phyloP scores from a whole-genome alignment of 805 yeast genomes.

The Metschnikowia gelsemii region DNA sequence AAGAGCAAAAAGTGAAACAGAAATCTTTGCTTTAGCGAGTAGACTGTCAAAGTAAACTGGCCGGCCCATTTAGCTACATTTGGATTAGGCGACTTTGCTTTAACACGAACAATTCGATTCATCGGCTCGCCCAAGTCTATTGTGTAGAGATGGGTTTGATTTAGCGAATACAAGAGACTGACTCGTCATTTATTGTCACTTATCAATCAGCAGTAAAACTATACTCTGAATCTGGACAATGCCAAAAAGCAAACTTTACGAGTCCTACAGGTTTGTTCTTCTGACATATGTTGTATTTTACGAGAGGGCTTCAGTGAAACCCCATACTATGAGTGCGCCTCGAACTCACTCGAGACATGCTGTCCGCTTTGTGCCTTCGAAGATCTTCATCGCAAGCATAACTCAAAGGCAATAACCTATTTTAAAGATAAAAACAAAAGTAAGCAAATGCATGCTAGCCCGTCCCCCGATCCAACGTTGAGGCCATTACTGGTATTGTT shows the following conservation, averaged over 20 bases:
- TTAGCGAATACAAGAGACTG: too few relatives aligned
- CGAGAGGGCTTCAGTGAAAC: too few relatives aligned
- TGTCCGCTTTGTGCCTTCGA: not conserved
- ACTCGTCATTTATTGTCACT: too few relatives aligned
- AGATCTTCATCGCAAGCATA: too few relatives aligned
- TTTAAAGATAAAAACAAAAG: conserved; percentile 1
- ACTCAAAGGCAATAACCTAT: not conserved
- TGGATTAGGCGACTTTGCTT: not conserved
- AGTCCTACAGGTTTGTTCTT: too few relatives aligned
- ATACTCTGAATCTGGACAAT: too few relatives aligned
- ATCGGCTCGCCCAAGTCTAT: conserved; percentile 4
- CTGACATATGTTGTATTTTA: too few relatives aligned
- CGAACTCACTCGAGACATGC: not conserved
- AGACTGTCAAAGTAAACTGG: too few relatives aligned
- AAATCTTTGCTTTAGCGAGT: too few relatives aligned
- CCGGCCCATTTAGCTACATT: not conserved
- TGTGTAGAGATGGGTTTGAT: not conserved
- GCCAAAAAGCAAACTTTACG: not conserved
- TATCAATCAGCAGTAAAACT: too few relatives aligned
- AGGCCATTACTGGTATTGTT: conserved; percentile 49
- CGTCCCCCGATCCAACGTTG: not conserved
- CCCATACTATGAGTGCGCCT: not conserved
- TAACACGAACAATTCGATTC: not conserved
- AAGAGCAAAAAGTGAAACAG: too few relatives aligned
- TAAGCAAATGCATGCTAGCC: not conserved